Evolutionary conservation across 2,329 filamentous ascomycete species (phyloP).

Genomic region (Botrytis paeoniae): DNA sequence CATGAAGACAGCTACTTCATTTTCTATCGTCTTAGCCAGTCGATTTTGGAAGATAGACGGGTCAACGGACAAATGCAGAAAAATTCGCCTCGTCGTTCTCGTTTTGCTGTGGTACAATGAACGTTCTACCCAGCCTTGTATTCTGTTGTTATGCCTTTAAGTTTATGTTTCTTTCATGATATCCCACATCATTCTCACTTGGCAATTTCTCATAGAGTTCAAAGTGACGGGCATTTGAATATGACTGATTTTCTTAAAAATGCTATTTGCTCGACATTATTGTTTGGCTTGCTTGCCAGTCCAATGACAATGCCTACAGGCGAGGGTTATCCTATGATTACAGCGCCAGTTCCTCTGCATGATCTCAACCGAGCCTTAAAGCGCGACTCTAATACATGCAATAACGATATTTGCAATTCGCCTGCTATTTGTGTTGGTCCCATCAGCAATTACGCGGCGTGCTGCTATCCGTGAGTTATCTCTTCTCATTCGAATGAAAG

Average conservation of each 20-base stretch:
- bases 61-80: background rate
- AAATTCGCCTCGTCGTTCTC: background rate
- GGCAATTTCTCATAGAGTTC: background rate
- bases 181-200: background rate
- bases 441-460: background rate
- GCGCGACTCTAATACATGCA: background rate
- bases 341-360: background rate
- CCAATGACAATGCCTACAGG: background rate
- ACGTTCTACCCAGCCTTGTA: background rate
- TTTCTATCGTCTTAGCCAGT: background rate
- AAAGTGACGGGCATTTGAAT: background rate
- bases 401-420: background rate
- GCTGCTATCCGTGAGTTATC: background rate
- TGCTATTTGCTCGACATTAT: background rate
- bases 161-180: background rate
- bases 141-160: background rate
- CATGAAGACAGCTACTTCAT: background rate
- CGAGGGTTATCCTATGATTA: background rate
- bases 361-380: background rate
- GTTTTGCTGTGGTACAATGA: background rate
- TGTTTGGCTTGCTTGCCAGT: background rate
- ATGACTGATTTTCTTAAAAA: background rate
- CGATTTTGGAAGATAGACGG: background rate
- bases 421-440: slow-evolving; percentile 1
- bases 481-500: background rate